These are phyloP conservation scores for Citropsis articulata DNA, from an alignment of 345 rosid species.

Conservation along the genomic window DNA sequence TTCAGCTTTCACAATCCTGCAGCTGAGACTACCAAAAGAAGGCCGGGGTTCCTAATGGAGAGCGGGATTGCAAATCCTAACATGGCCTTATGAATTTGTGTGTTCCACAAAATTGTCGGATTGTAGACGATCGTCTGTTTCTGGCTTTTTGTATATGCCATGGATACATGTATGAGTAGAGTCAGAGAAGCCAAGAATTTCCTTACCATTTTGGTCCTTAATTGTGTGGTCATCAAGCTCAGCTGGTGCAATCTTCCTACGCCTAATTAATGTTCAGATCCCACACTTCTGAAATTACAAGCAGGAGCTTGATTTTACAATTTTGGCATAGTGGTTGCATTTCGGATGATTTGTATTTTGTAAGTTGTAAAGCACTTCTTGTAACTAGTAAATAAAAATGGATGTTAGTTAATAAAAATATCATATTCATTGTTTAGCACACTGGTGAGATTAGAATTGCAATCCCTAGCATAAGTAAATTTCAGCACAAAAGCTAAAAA, in stretches of 20 bases:
- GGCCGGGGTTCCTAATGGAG: slow-evolving; percentile 17
- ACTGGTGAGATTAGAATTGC: too few relatives aligned
- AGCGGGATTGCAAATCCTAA: background rate
- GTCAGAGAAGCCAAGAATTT: background rate
- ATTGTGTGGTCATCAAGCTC: background rate
- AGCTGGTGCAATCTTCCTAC: background rate
- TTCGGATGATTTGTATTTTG: background rate
- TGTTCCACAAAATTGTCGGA: background rate
- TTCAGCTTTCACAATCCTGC: slow-evolving; percentile 13
- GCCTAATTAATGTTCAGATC: background rate
- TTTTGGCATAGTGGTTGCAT: background rate
- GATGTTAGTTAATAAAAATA: background rate
- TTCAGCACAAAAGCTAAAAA: too few relatives aligned
- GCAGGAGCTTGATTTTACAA: background rate
- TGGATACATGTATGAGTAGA: too few relatives aligned
- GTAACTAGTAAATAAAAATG: background rate
- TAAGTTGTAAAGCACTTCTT: background rate
- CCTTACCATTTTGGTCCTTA: background rate
- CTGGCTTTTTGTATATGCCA: background rate
- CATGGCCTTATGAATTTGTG: background rate
- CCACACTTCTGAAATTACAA: background rate
- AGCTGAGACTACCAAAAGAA: slow-evolving; percentile 63
- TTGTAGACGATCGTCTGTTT: background rate
- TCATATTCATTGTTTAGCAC: too few relatives aligned
- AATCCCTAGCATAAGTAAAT: too few relatives aligned